phyloP scores from a whole-genome alignment of 805 yeast genomes.

The Kregervanrija delftensis region DNA sequence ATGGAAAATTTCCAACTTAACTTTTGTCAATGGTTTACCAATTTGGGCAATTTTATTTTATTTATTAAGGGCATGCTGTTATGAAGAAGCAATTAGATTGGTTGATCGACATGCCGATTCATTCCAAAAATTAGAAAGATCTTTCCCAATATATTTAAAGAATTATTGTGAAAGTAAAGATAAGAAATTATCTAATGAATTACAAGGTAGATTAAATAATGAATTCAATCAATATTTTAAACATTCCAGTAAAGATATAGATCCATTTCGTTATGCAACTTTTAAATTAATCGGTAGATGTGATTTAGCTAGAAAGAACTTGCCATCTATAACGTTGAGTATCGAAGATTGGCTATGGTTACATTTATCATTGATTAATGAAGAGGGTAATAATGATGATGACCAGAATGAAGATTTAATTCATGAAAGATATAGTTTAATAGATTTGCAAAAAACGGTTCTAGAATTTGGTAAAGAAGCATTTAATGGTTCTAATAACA shows the following conservation, averaged over 20 bases:
- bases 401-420: conserved; percentile 38
- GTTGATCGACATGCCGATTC: conserved; percentile 57
- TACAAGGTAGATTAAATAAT: conserved; percentile 59
- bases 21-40: conserved; percentile 75
- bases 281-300: conserved; percentile 93
- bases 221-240: conserved; percentile 86
- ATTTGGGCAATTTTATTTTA: conserved; percentile 93
- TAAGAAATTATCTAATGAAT: conserved; percentile 53
- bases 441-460: conserved; percentile 67
- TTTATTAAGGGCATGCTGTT: conserved; percentile 75
- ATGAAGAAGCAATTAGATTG: conserved; percentile 69
- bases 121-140: conserved; percentile 77
- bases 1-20: conserved; percentile 48
- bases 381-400: conserved; percentile 27
- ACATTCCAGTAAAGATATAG: conserved; percentile 53
- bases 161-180: conserved; percentile 56
- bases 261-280: conserved; percentile 85
- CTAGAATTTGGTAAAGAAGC: conserved; percentile 65
- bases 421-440: conserved; percentile 64
- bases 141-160: conserved; percentile 73
- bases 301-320: conserved; percentile 55
- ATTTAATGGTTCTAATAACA: conserved; percentile 58
- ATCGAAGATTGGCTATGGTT: conserved; percentile 98
- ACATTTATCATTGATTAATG: conserved; percentile 71
- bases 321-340: conserved; percentile 65